phyloP scores from a whole-genome alignment of 78 protist species.

The Pirum gemmata region DNA sequence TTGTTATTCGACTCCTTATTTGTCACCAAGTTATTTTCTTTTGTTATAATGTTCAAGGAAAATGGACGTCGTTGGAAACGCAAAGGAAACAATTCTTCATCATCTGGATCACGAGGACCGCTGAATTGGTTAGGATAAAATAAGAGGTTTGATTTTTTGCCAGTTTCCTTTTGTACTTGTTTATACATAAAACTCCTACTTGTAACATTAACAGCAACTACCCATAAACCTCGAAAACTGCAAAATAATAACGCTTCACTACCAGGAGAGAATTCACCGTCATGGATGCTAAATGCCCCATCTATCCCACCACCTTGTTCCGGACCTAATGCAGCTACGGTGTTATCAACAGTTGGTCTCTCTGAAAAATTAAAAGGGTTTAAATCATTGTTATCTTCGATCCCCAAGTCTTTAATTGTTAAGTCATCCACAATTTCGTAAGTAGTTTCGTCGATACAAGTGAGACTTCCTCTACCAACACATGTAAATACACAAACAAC shows the following conservation, averaged over 20 bases:
- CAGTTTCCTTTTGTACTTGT: too few species aligned
- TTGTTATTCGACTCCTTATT: background rate
- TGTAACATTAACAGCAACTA: background rate
- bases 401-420: background rate
- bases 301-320: background rate
- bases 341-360: background rate
- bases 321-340: background rate
- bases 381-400: background rate
- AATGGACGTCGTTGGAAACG: background rate
- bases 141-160: too few species aligned
- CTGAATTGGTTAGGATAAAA: too few species aligned
- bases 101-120: background rate
- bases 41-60: background rate
- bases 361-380: background rate
- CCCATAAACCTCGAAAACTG: background rate
- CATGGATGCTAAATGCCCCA: background rate
- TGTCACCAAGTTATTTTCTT: too few species aligned
- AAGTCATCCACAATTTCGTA: background rate
- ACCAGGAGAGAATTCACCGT: background rate
- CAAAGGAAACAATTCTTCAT: background rate
- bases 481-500: background rate
- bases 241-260: background rate
- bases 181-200: background rate
- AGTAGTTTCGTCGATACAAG: background rate
- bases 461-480: background rate